Evolutionary conservation across 805 yeast species (phyloP), one percentile per base, ranked within the genome.

Genomic region (Ogataea glucozyma): DNA sequence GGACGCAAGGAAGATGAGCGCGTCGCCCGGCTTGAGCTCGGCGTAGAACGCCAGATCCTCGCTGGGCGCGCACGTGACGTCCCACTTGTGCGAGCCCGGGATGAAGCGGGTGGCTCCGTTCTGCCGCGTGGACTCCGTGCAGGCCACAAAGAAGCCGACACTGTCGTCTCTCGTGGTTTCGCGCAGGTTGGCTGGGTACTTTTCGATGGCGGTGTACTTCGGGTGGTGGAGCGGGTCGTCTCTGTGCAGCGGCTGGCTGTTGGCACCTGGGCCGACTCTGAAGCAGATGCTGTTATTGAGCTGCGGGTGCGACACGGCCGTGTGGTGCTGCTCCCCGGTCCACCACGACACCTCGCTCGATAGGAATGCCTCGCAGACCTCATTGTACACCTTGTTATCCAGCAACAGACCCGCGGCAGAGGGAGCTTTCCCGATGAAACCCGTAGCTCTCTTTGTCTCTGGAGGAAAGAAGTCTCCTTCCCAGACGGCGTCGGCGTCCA

Each of bases 61-160:
- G 12, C 47, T 49, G 12, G 60, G 62, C 19, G 54, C 45, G 24
- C 56, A 45, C 22, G 47, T 49, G 38, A 50, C 58, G 40, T 60
- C 65, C 65, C 65, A 62, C 26, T 56, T 47, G 44, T 64, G 69
- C n/a, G 67, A 62, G 6, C 67, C 67, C 3, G 64, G 59, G 26
- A 64, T 56, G 33, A 60, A 58, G 37, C 65, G 48, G 3, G 66
- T 62, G 14, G 62, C 64, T 3, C 65, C 66, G 45, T 61, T 62
- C 14, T 34, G 54, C 31, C 49, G 57, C 18, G 52, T 56, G 13
- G 55, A 44, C 26, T 38, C 38, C 17, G 51, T 45, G 31, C 56
- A 48, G 4, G 52, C 61, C 6, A 58, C 48, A 26, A 49, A 45
- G 11, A 42, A 40, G 3, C 63, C 63, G 10, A 58, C 34, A 16